Base-by-base conservation (phyloP, 179 eudicot genomes). In the Silene vulgaris region DNA sequence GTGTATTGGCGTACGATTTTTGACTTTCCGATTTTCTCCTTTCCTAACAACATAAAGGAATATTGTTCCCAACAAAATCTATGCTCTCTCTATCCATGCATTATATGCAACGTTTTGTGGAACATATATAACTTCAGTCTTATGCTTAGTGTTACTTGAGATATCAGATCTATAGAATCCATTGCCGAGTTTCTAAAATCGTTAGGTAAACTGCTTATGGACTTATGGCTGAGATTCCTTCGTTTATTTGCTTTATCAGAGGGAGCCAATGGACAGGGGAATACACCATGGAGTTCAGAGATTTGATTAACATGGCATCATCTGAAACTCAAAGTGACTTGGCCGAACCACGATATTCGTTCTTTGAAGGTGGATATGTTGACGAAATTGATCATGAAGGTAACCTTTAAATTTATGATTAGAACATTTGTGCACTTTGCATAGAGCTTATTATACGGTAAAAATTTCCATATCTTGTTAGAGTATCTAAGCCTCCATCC, bases 261-360 rank as follows among this genome's bases (percentile, higher is more conserved):
- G 97, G 93, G 69, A 87, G 91, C 64, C 89, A 89, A 66, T 95
- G 99, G 99, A 92, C 97, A 3, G 99, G 99, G 78, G 91, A 76
- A 50, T 95, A 95, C 80, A 79, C 84, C 7, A 79, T 84, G 84
- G 97, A 89, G 74, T 95, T 95, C 80, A 78, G 87, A 69, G 86
- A 88, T 80, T 76, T 95, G 79, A 80, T 92, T 60, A 73, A 84
- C 79, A 78, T 82, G 78, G 65, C 87, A 23, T 82, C 88, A 11
- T 78, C 71, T 62, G 86, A 77, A 75, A 71, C 56, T 43, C 76
- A 68, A 72, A 64, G 71, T 16, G 78, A 74, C 23, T 63, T 80
- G 30, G 82, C 83, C 77, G 97, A 87, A 86, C 96, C 95, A 40
- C 85, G 99, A 45, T 95, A 84, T 86, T 95, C 99, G 23, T 90